Evolutionary conservation across 345 rosid genomes (phyloP), one percentile per base, ranked within the genome.

Genomic region (Cochlearia excelsa): DNA sequence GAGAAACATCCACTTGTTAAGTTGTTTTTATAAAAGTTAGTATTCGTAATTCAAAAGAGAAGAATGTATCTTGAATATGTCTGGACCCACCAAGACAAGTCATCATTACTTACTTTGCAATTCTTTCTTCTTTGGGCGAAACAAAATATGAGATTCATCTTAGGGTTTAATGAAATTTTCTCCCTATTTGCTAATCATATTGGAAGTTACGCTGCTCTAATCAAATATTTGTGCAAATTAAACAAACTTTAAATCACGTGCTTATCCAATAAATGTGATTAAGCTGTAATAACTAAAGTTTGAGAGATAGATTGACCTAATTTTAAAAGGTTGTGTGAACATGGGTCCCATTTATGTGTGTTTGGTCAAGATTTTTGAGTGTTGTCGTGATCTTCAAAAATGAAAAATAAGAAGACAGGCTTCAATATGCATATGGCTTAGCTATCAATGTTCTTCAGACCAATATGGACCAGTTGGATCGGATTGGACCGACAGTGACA

Each of bases 71-170:
- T 16, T 53, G 46, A 67, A 16, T 58, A 9, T 23, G 34, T 16
- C 1, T 8, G 58, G 58, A 33, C 50, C 74, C 47, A 34, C 28
- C 2, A 9, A 42, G 4, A 62, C 74, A 63, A 41, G 53, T 69
- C 58, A 62, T 56, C 63, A 30, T 59, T 31, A 8, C 40, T 37
- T 37, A 6, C 5, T 3, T 3, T 37, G 7, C 40, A 37, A 37
- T 37, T 37, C 40, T 37, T 37, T 44, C 75, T 70, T 64, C 70
- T 70, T 58, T 57, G 75, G 61, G 65, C 65, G 65, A 70, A 64
- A 70, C 69, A 57, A 69, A 69, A 64, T 38, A 51, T 64, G 45
- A 64, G 75, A 70, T 70, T 64, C 46, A 64, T 46, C 69, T 37
- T 70, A 57, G 75, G 56, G 75, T 52, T 70, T 63, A 66, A 52